phyloP scores from a whole-genome alignment of 2,329 filamentous ascomycete genomes.

The Xylogone sp. region DNA sequence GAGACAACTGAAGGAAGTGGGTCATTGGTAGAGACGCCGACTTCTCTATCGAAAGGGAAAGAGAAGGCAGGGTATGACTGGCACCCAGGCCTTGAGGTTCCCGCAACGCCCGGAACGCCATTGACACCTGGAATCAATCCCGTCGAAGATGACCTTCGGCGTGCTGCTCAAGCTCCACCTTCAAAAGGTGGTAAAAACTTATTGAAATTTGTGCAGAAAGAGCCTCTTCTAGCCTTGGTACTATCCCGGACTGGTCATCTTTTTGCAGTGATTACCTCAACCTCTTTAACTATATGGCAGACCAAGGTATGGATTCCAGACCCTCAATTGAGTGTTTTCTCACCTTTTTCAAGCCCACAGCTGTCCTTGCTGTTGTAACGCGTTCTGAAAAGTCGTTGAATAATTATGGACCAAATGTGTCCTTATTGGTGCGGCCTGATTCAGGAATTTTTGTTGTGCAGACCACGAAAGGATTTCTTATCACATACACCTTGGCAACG shows the following conservation, averaged over 20 bases:
- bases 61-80: conserved; percentile 18
- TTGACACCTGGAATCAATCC: conserved; percentile 55
- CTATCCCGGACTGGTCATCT: conserved; percentile 76
- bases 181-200: conserved; percentile 7
- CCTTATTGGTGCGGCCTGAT: conserved; percentile 84
- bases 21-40: conserved; percentile 23
- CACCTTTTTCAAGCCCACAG: conserved; percentile 64
- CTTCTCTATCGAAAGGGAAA: conserved; percentile 17
- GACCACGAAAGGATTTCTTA: conserved; percentile 80
- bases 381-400: conserved; percentile 76
- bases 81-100: conserved; percentile 13
- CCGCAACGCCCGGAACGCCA: conserved; percentile 49
- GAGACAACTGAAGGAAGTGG: conserved; percentile 32
- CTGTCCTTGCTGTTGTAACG: conserved; percentile 78
- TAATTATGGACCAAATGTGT: conserved; percentile 80
- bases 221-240: conserved; percentile 69
- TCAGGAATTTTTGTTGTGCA: conserved; percentile 89
- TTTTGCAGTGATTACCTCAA: conserved; percentile 83
- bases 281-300: conserved; percentile 93
- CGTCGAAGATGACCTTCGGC: conserved; percentile 50
- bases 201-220: conserved; percentile 35
- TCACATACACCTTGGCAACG: conserved; percentile 88
- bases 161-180: conserved; percentile 1
- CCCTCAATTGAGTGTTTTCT: conserved; percentile 1
- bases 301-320: conserved; percentile 62